Evolutionary conservation across 129 eudicot species (phyloP).

Genomic region (Logfia minima): DNA sequence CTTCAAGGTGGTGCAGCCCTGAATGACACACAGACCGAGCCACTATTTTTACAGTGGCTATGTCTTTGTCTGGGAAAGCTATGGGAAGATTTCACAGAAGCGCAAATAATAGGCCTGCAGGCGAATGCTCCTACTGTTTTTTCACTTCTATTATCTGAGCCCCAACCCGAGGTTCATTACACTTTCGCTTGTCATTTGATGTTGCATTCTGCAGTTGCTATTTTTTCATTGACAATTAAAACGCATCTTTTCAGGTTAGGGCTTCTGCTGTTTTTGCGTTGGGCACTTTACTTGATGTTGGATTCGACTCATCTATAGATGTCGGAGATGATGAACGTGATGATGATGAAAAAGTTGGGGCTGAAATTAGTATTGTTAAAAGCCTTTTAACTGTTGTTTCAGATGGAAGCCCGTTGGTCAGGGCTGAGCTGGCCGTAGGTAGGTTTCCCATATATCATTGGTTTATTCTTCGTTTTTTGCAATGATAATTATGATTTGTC

Average conservation of each 20-base stretch:
- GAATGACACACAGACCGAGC: conserved; percentile 82
- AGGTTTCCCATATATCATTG: conserved; percentile 29
- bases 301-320: conserved; percentile 77
- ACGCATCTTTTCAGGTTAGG: conserved; percentile 62
- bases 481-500: neutral
- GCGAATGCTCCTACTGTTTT: conserved; percentile 70
- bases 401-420: conserved; percentile 96
- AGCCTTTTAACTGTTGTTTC: conserved; percentile 80
- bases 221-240: neutral
- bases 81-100: conserved; percentile 97
- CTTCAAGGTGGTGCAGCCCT: conserved; percentile 64
- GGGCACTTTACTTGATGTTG: conserved; percentile 87
- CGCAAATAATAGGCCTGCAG: conserved; percentile 80
- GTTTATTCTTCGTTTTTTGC: neutral
- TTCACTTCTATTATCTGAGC: conserved; percentile 76
- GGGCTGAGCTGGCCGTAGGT: conserved; percentile 97
- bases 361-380: conserved; percentile 72
- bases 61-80: conserved; percentile 92
- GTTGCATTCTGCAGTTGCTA: neutral
- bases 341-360: conserved; percentile 88
- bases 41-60: conserved; percentile 87
- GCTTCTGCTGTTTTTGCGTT: conserved; percentile 99
- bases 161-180: conserved; percentile 83
- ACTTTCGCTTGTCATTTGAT: neutral
- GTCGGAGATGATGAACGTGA: conserved; percentile 82